Percentiles rank a stretch among this genome's conserved stretches.
These are phyloP conservation scores for Tuber microsphaerosporum DNA, from an alignment of 495 filamentous ascomycete species.

Conservation along the genomic window DNA sequence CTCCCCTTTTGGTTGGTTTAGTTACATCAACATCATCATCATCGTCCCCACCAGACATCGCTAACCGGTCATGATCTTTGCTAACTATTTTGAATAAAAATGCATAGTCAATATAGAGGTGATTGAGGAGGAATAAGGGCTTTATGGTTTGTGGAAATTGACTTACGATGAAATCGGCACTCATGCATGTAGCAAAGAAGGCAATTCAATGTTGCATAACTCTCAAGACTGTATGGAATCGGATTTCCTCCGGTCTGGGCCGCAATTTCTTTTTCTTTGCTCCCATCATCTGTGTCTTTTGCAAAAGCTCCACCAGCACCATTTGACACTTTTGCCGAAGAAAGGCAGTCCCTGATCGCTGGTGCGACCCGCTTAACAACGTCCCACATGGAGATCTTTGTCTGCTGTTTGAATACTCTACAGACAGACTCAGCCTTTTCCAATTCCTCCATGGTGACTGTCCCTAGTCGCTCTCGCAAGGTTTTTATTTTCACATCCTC, in stretches of 20 bases:
- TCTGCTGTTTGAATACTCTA: constrained; percentile 27
- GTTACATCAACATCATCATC: neutral
- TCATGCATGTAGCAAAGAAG: constrained; percentile 43
- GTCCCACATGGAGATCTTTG: constrained; percentile 36
- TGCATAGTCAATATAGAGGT: neutral
- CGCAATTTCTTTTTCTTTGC: constrained; percentile 8
- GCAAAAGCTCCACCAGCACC: constrained; percentile 1
- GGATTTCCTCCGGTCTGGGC: constrained; percentile 24
- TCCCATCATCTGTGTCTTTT: constrained; percentile 8
- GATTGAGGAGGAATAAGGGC: neutral
- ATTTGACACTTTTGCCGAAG: constrained; percentile 10
- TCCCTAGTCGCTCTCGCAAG: constrained; percentile 15
- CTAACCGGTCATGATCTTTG: constrained; percentile 31
- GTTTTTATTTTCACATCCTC: constrained; percentile 31
- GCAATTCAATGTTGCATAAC: constrained; percentile 40
- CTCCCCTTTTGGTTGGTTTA: constrained; percentile 14
- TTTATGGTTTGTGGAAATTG: neutral
- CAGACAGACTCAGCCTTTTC: constrained; percentile 34
- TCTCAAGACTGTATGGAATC: constrained; percentile 38
- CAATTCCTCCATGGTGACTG: constrained; percentile 17
- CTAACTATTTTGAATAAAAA: constrained; percentile 14
- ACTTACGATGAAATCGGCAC: constrained; percentile 41
- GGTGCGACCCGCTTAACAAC: constrained; percentile 31
- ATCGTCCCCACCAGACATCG: constrained; percentile 18
- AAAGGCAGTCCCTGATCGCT: constrained; percentile 26